Conservation (phyloP, 345 rosid species). For the Moricandia arvensis region DNA sequence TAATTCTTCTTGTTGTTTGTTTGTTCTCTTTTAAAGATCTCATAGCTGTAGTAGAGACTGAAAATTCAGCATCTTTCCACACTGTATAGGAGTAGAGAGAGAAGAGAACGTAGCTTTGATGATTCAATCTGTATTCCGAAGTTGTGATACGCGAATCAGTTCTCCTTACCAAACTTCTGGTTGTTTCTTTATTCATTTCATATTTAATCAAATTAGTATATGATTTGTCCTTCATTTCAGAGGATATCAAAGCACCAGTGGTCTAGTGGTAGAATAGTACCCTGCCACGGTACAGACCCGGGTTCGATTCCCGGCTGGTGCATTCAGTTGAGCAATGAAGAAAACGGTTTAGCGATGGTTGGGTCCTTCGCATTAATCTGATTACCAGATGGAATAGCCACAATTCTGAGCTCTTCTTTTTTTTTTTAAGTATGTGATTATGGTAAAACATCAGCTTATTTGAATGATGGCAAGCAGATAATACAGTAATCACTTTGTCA, state of each 20-base stretch:
- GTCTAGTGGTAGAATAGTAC: constrained; percentile 58
- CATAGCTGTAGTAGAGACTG: constrained; percentile 27
- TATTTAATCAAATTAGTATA: not conserved
- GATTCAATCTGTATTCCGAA: constrained; percentile 4
- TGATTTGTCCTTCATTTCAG: no score
- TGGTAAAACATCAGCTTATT: not conserved
- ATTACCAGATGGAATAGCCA: not conserved
- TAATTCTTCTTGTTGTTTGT: not conserved
- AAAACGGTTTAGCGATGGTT: no score
- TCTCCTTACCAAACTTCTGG: not conserved
- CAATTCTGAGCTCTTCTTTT: not conserved
- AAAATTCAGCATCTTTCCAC: constrained; percentile 24
- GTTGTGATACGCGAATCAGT: not conserved
- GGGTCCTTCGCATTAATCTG: no score
- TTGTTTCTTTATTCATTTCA: not conserved
- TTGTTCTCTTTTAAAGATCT: constrained; percentile 8
- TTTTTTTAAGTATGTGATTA: not conserved
- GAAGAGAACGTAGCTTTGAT: constrained; percentile 10
- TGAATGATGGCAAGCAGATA: no score
- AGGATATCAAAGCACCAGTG: constrained; percentile 42
- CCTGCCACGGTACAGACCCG: constrained; percentile 76
- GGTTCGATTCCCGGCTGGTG: constrained; percentile 44
- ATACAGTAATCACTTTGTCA: no score
- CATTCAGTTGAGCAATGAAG: no score
- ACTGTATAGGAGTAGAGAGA: not conserved